Base-by-base conservation (phyloP, 306 rosid genomes). In the Benincasa hispida region DNA sequence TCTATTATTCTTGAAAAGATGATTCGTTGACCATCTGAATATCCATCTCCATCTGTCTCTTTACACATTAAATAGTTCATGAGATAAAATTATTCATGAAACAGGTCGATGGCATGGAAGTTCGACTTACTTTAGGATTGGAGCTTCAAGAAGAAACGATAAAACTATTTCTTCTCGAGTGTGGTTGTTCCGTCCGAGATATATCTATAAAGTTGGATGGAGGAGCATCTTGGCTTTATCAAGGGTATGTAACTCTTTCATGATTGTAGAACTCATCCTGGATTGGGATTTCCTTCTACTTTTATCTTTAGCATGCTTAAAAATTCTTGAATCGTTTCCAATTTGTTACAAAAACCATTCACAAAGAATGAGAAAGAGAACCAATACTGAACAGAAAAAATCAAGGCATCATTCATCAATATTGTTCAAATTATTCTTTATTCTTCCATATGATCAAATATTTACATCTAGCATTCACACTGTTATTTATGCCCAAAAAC, bases 181-280 rank as follows among this genome's bases (percentile, higher is more conserved):
- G 89, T 77, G 86, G 90, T 55, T 90, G 94, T 81, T 56, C 79
- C 62, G 91, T 94, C 67, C 75, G 87, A 74, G 90, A 87, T 28
- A 91, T 94, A 75, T 87, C 89, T 79, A 89, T 91, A 79, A 86
- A 84, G 76, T 80, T 94, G 83, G 97, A 91, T 79, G 97, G 95
- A 69, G 98, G 98, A 84, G 90, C 97, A 62, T 94, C 98, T 65
- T 91, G 97, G 97, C 90, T 91, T 81, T 93, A 93, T 86, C 98
- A 91, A 90, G 97, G 98, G 98, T 93, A 91, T 45, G 55, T 24
- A 63, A 55, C 22, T 45, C 72, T 35, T 63, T 66, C 82, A 17
- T n/a, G 51, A 74, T 62, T 66, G 50, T 54, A 42, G 17, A 21
- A 15, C 19, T 17, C 19, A 47, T 39, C 3, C 2, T 13, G 55